Conservation (phyloP, 768 basidiomycete genomes). For the Cyathus striatus region DNA sequence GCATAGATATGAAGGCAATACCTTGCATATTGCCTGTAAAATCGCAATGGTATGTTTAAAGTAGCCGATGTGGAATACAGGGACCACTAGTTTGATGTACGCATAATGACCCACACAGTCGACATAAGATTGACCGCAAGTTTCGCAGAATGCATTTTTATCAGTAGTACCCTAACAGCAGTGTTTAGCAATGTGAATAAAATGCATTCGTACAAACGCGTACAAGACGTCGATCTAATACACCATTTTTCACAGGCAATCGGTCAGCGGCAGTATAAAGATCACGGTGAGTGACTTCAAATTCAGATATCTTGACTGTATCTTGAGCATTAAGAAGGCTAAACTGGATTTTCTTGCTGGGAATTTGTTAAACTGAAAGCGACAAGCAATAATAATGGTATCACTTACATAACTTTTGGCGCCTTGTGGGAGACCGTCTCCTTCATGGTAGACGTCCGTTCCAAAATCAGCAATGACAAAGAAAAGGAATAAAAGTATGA, state of each 20-base stretch:
- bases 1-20: constrained; percentile 22
- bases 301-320: constrained; percentile 92
- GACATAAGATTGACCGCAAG: constrained; percentile 85
- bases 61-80: constrained; percentile 98
- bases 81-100: constrained; percentile 94
- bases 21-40: constrained; percentile 96
- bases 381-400: not conserved
- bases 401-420: constrained; percentile 75
- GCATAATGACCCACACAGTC: constrained; percentile 99
- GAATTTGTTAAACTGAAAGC: constrained; percentile 8
- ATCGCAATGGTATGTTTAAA: constrained; percentile 94
- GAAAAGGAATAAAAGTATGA: too few species aligned
- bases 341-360: constrained; percentile 94
- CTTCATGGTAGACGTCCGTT: constrained; percentile 56
- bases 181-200: not conserved
- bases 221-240: constrained; percentile 88
- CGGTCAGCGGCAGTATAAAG: constrained; percentile 83
- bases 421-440: constrained; percentile 75
- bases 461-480: too few species aligned
- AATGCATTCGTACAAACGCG: constrained; percentile 17
- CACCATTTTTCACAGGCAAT: constrained; percentile 85
- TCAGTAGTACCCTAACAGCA: constrained; percentile 82
- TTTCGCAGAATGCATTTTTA: constrained; percentile 89
- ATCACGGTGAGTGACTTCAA: constrained; percentile 91
- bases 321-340: constrained; percentile 91